phyloP scores from a whole-genome alignment of 257 asterid species.

The Schizonepeta tenuifolia region DNA sequence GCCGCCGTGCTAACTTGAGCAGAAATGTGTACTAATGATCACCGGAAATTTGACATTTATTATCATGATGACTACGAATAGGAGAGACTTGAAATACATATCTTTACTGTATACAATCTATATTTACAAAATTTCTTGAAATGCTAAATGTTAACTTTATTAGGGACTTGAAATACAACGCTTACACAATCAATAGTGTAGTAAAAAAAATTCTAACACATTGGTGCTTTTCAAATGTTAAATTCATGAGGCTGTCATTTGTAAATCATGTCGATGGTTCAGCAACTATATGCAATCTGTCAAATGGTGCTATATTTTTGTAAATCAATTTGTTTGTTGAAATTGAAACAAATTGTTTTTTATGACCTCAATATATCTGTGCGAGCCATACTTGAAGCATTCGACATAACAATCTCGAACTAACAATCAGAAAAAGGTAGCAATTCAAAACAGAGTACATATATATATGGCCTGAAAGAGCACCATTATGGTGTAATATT shows the following conservation, averaged over 20 bases:
- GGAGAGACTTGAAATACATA: not conserved
- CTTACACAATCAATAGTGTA: no score
- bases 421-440: not conserved
- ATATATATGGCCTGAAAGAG: not conserved
- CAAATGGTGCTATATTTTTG: not conserved
- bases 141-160: no score
- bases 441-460: not conserved
- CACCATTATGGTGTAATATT: slow-evolving; percentile 28
- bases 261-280: no score
- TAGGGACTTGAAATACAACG: not conserved
- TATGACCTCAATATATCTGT: not conserved
- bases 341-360: not conserved
- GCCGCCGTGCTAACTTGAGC: not conserved
- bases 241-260: not conserved
- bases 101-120: not conserved
- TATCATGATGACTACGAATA: not conserved
- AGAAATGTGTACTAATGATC: not conserved
- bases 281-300: not conserved
- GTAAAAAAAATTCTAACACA: not conserved
- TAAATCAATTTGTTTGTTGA: not conserved
- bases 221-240: not conserved
- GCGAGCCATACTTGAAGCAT: not conserved
- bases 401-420: not conserved
- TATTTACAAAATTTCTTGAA: no score
- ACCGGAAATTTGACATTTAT: not conserved